phyloP scores from a whole-genome alignment of 139 green algal genomes.

The Eudorina sp. region DNA sequence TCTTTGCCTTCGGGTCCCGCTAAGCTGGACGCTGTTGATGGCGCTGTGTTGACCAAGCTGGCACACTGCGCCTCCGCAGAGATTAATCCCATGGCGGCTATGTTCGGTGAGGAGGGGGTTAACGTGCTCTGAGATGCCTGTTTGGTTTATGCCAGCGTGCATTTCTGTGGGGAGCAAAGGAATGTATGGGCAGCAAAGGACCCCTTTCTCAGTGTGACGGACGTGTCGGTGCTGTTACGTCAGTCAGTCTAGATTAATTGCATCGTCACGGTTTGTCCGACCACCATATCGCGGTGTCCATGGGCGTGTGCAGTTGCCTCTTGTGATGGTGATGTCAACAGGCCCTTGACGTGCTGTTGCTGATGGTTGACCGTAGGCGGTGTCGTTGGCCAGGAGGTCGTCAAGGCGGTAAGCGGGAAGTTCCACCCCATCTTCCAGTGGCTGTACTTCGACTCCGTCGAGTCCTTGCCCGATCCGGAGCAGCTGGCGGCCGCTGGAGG shows the following conservation, averaged over 20 bases:
- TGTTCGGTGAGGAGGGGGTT: constrained; percentile 85
- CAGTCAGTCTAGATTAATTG: no score
- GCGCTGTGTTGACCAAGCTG: constrained; percentile 71
- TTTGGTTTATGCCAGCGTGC: no score
- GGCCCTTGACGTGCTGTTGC: no score
- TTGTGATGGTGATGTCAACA: no score
- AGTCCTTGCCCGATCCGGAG: constrained; percentile 76
- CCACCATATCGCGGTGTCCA: no score
- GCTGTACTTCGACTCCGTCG: constrained; percentile 92
- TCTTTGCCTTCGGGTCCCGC: constrained; percentile 53
- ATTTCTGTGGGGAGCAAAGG: no score
- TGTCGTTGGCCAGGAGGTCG: constrained; percentile 96
- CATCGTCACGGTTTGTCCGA: no score
- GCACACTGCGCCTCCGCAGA: constrained; percentile 71
- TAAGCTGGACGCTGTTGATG: constrained; percentile 81
- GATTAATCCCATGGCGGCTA: constrained; percentile 94
- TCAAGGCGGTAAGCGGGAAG: constrained; percentile 97
- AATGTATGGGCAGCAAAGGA: no score
- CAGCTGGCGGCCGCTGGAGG: constrained; percentile 56
- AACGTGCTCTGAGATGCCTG: no score
- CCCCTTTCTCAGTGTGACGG: no score
- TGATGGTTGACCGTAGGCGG: constrained; percentile 63
- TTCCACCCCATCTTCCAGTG: constrained; percentile 97
- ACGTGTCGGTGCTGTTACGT: no score
- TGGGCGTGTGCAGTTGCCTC: no score